A percentile compares a stretch with the other conserved stretches of the same genome.
Evolutionary conservation across 371 early-diverging fungal species (phyloP).

Genomic region (Parasitella parasitica): DNA sequence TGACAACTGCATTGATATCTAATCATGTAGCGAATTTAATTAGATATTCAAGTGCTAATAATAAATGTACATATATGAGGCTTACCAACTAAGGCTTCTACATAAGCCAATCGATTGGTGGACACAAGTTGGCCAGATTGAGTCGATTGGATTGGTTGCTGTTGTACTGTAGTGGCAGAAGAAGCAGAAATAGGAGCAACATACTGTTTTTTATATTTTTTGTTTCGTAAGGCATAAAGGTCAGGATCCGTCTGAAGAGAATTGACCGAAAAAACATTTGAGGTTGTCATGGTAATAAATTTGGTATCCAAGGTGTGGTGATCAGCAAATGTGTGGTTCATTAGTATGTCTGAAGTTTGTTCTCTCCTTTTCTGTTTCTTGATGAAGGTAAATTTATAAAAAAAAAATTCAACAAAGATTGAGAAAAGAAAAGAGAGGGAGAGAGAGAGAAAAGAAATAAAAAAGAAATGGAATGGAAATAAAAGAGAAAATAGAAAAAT

Average conservation of each 20-base stretch:
- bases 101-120: slow-evolving; percentile 41
- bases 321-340: background rate
- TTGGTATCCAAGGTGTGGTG: background rate
- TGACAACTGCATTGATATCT: slow-evolving; percentile 62
- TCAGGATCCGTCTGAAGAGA: slow-evolving; percentile 38
- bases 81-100: slow-evolving; percentile 56
- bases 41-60: background rate
- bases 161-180: background rate
- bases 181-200: background rate
- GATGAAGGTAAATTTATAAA: too few species aligned
- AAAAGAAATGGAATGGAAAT: background rate
- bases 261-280: background rate
- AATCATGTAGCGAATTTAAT: too few species aligned
- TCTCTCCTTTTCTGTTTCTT: background rate
- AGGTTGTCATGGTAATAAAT: background rate
- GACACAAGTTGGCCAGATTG: slow-evolving; percentile 15
- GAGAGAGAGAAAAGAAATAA: slow-evolving; percentile 7
- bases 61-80: background rate
- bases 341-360: background rate
- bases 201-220: slow-evolving; percentile 11
- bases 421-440: background rate
- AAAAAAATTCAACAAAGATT: background rate
- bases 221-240: slow-evolving; percentile 34
- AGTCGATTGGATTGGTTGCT: background rate
- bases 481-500: background rate